Conservation (phyloP, 306 rosid genomes). For the Prunus mume region DNA sequence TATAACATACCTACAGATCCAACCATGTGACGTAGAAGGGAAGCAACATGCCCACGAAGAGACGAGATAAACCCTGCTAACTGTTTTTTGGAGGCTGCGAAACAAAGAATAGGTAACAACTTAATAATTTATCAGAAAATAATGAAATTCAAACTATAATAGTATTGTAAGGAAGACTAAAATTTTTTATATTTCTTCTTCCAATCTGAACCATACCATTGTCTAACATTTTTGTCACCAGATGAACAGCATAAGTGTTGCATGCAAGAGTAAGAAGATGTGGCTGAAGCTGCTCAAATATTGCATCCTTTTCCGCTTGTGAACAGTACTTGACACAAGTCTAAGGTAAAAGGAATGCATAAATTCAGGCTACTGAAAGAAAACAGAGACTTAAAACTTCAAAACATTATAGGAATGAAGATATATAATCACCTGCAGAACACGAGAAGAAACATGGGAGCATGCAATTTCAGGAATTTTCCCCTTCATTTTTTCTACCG, state of each 20-base stretch:
- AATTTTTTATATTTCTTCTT: not conserved
- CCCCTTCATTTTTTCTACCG: constrained; percentile 86
- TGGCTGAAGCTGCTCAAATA: constrained; percentile 86
- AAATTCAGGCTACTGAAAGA: constrained; percentile 11
- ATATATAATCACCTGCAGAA: constrained; percentile 65
- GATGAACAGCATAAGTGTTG: constrained; percentile 79
- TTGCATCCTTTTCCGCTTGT: constrained; percentile 68
- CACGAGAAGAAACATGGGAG: constrained; percentile 88
- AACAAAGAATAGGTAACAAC: constrained; percentile 14
- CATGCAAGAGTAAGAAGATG: constrained; percentile 71
- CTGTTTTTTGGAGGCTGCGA: constrained; percentile 83
- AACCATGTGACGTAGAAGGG: constrained; percentile 95
- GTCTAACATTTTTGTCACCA: constrained; percentile 89
- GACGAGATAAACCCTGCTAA: constrained; percentile 64
- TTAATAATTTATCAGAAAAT: constrained; percentile 7
- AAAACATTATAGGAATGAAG: not conserved
- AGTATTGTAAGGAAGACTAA: not conserved
- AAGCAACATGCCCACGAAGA: constrained; percentile 82
- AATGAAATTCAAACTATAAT: not conserved
- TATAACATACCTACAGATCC: constrained; percentile 78
- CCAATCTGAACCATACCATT: constrained; percentile 50
- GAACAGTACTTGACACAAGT: constrained; percentile 88
- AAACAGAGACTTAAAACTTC: not conserved
- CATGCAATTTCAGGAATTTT: constrained; percentile 90
- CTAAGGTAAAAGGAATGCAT: constrained; percentile 36